phyloP scores from a whole-genome alignment of 129 eudicot genomes.

The Pittosporum tobira region DNA sequence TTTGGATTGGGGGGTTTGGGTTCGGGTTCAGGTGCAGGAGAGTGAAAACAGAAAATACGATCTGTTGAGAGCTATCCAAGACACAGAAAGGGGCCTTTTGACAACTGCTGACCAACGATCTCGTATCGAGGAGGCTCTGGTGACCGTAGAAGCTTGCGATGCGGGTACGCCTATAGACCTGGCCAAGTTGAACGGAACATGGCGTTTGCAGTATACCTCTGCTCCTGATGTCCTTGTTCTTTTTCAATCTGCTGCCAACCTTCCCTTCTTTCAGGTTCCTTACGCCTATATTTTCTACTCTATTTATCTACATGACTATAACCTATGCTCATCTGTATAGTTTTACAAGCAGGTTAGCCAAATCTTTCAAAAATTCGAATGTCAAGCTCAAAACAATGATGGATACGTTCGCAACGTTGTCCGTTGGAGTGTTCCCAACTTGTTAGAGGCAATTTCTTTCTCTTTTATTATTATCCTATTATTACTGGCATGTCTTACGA shows the following conservation, averaged over 20 bases:
- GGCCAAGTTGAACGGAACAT: slow-evolving; percentile 43
- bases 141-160: slow-evolving; percentile 38
- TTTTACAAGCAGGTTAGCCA: slow-evolving; percentile 69
- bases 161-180: slow-evolving; percentile 34
- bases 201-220: slow-evolving; percentile 65
- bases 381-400: slow-evolving; percentile 37
- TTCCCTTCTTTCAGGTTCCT: slow-evolving; percentile 55
- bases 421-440: slow-evolving; percentile 68
- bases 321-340: no score
- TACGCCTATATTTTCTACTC: no score
- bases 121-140: slow-evolving; percentile 77
- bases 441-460: slow-evolving; percentile 50
- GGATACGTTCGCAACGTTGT: slow-evolving; percentile 80
- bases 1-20: no score
- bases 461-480: no score
- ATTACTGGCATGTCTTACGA: not conserved
- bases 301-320: no score
- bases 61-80: slow-evolving; percentile 55
- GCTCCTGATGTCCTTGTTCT: slow-evolving; percentile 66
- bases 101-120: slow-evolving; percentile 73
- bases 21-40: not conserved
- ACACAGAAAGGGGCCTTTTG: slow-evolving; percentile 60
- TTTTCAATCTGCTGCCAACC: slow-evolving; percentile 39
- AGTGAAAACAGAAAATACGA: slow-evolving; percentile 56
- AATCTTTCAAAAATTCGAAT: slow-evolving; percentile 89